A percentile compares a stretch with the other conserved stretches of the same genome.
Evolutionary conservation across 768 basidiomycete species (phyloP).

Genomic region (Auricularia cornea): DNA sequence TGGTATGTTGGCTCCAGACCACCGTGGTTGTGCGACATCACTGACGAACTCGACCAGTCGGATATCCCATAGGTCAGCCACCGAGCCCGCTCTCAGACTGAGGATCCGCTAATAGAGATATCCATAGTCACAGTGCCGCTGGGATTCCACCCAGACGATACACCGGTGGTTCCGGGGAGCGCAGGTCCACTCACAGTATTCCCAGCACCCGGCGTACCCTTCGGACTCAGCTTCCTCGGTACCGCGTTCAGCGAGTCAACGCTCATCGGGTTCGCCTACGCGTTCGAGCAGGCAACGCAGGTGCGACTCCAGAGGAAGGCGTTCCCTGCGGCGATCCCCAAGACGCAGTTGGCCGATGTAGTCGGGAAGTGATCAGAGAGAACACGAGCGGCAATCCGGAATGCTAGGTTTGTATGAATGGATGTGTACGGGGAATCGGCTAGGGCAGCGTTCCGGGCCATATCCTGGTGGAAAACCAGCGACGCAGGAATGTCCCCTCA

Average conservation of each 20-base stretch:
- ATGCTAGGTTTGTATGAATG: too few relatives aligned
- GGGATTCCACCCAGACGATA: conserved; percentile 46
- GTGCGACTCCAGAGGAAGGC: conserved; percentile 41
- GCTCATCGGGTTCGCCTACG: conserved; percentile 50
- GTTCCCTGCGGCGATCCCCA: conserved; percentile 45
- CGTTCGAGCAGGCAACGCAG: conserved; percentile 58
- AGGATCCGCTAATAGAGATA: not conserved
- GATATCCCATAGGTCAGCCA: conserved; percentile 30
- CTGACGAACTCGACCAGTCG: conserved; percentile 6
- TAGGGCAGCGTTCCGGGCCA: too few relatives aligned
- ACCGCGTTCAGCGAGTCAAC: conserved; percentile 53
- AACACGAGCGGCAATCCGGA: too few relatives aligned
- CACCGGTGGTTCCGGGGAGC: conserved; percentile 23
- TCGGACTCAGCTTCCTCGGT: conserved; percentile 55
- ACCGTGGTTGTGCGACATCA: conserved; percentile 3
- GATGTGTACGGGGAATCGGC: too few relatives aligned
- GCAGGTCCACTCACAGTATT: conserved; percentile 34
- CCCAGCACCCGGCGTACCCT: conserved; percentile 49
- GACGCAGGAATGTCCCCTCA: too few relatives aligned
- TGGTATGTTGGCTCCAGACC: conserved; percentile 20
- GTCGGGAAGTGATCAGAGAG: conserved; percentile 10
- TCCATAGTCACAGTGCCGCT: conserved; percentile 44
- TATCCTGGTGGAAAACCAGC: too few relatives aligned
- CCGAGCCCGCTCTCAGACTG: not conserved
- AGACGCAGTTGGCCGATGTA: conserved; percentile 38